Evolutionary conservation across 345 rosid species (phyloP).

Genomic region (Carallia brachiata): DNA sequence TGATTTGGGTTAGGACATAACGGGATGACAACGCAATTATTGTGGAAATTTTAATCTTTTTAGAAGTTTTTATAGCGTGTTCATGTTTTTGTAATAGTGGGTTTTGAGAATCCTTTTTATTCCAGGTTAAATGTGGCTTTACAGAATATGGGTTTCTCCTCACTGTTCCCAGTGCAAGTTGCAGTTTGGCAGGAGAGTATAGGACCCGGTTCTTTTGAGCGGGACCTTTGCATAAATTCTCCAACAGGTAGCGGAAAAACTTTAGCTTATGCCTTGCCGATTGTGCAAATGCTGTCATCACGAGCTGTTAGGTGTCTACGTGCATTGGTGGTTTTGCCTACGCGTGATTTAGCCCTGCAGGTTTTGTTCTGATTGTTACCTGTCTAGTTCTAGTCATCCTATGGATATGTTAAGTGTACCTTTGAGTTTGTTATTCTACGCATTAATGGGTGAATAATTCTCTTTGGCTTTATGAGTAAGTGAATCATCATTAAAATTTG

Average conservation of each 20-base stretch:
- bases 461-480: background rate
- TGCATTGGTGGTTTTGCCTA: slow-evolving; percentile 91
- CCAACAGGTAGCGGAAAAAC: slow-evolving; percentile 97
- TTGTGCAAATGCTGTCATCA: slow-evolving; percentile 66
- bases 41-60: background rate
- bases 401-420: no score
- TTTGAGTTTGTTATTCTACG: background rate
- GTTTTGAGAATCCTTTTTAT: background rate
- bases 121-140: slow-evolving; percentile 68
- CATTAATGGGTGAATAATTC: background rate
- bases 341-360: slow-evolving; percentile 94
- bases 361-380: slow-evolving; percentile 21
- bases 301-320: slow-evolving; percentile 72
- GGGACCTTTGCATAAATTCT: slow-evolving; percentile 87
- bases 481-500: background rate
- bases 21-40: background rate
- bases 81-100: background rate
- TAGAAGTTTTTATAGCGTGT: background rate
- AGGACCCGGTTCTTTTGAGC: slow-evolving; percentile 81
- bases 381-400: background rate
- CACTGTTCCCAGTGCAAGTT: slow-evolving; percentile 79
- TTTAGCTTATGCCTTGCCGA: slow-evolving; percentile 84
- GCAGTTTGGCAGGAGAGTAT: slow-evolving; percentile 92
- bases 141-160: slow-evolving; percentile 58
- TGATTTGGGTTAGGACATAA: no score